These are phyloP conservation scores for Panicum hallii DNA, from an alignment of 202 grass and related monocot species.

Conservation along the genomic window DNA sequence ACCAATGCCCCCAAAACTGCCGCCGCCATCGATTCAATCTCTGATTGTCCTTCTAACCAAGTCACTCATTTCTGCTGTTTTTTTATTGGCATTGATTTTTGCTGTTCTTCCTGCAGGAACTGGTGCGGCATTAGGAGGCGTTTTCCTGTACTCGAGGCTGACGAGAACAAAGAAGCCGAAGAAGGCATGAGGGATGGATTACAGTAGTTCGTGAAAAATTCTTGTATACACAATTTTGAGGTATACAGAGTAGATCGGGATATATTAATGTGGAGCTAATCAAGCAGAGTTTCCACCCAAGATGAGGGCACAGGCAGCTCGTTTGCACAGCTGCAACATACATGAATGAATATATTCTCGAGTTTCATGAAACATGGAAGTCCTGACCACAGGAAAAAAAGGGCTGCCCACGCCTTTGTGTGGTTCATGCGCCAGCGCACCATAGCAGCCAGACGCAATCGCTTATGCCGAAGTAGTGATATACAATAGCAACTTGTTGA, in stretches of 20 bases:
- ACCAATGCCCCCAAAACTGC: neutral
- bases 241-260: conserved; percentile 4
- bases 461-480: neutral
- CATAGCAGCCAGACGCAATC: neutral
- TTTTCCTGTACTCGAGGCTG: conserved; percentile 74
- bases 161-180: conserved; percentile 70
- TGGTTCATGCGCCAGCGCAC: neutral
- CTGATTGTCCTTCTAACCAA: conserved; percentile 5
- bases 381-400: neutral
- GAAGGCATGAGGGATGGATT: neutral
- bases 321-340: conserved; percentile 3
- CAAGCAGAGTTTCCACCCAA: neutral
- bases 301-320: conserved; percentile 18
- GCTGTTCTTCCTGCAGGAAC: conserved; percentile 49
- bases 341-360: neutral
- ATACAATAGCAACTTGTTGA: neutral
- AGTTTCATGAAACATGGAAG: neutral
- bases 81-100: neutral
- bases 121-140: conserved; percentile 63
- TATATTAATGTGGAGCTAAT: neutral
- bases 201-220: neutral
- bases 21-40: neutral
- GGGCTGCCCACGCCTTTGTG: neutral
- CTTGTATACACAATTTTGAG: neutral
- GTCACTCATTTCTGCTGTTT: neutral